Evolutionary conservation across 148 eudicot species (phyloP).

Genomic region (Silene uniflora): DNA sequence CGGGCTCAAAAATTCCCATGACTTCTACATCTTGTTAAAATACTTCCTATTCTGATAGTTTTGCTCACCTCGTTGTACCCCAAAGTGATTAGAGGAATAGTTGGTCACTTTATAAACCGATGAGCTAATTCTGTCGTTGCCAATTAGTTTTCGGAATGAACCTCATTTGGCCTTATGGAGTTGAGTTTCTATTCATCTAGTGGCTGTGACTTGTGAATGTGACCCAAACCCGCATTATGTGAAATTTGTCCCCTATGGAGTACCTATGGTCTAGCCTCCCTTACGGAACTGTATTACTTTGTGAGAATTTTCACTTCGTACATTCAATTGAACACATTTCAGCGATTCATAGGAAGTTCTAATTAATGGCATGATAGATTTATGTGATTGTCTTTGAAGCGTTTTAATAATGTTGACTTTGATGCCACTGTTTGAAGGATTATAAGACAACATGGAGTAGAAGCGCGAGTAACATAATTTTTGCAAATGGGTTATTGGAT

Average conservation of each 20-base stretch:
- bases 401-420: slow-evolving; percentile 4
- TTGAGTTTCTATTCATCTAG: not conserved
- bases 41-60: no score
- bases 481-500: slow-evolving; percentile 78
- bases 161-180: not conserved
- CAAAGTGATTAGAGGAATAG: no score
- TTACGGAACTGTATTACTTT: not conserved
- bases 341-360: not conserved
- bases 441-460: slow-evolving; percentile 44
- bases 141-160: no score
- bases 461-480: slow-evolving; percentile 80
- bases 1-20: not conserved
- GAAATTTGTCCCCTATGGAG: no score
- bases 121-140: no score
- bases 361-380: not conserved
- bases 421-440: slow-evolving; percentile 46
- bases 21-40: no score
- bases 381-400: not conserved
- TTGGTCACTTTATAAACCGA: no score
- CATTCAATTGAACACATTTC: not conserved
- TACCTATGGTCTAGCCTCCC: no score
- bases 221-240: not conserved
- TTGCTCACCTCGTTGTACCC: no score
- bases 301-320: not conserved
- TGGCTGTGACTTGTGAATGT: no score